Percentiles rank a stretch among this genome's conserved stretches.
Evolutionary conservation across 306 rosid species (phyloP).

Genomic region (Prunus padus): DNA sequence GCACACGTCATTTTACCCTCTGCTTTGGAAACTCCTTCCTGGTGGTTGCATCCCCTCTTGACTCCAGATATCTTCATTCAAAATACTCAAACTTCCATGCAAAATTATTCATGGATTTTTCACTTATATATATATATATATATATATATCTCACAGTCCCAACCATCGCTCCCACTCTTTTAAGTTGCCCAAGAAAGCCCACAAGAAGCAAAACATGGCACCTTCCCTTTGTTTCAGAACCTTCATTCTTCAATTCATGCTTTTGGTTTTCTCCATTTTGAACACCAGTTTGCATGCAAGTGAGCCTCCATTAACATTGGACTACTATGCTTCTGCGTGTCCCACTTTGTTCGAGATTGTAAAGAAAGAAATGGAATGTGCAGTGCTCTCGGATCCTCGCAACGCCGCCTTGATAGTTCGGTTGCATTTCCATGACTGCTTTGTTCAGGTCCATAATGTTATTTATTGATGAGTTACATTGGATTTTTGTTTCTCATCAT

Average conservation of each 20-base stretch:
- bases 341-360: slow-evolving; percentile 66
- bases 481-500: too few species aligned
- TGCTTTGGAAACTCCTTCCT: slow-evolving; percentile 19
- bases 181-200: slow-evolving; percentile 23
- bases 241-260: slow-evolving; percentile 30
- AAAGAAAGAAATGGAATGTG: slow-evolving; percentile 75
- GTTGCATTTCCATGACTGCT: slow-evolving; percentile 89
- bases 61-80: slow-evolving; percentile 34
- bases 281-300: slow-evolving; percentile 40
- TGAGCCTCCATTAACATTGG: slow-evolving; percentile 58
- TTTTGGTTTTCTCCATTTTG: slow-evolving; percentile 28
- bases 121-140: slow-evolving; percentile 34
- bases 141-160: slow-evolving; percentile 41
- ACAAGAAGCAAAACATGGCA: slow-evolving; percentile 37
- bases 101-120: slow-evolving; percentile 5
- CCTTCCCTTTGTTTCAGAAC: slow-evolving; percentile 27
- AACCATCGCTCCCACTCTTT: slow-evolving; percentile 46
- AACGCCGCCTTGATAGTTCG: slow-evolving; percentile 67
- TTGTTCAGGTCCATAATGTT: slow-evolving; percentile 61
- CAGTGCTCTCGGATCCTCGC: slow-evolving; percentile 61
- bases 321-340: slow-evolving; percentile 72
- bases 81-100: slow-evolving; percentile 37
- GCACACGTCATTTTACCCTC: neutral
- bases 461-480: neutral
- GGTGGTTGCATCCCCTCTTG: slow-evolving; percentile 88